These are phyloP conservation scores for Solanum phureja DNA, from an alignment of 257 asterid species.

Conservation along the genomic window DNA sequence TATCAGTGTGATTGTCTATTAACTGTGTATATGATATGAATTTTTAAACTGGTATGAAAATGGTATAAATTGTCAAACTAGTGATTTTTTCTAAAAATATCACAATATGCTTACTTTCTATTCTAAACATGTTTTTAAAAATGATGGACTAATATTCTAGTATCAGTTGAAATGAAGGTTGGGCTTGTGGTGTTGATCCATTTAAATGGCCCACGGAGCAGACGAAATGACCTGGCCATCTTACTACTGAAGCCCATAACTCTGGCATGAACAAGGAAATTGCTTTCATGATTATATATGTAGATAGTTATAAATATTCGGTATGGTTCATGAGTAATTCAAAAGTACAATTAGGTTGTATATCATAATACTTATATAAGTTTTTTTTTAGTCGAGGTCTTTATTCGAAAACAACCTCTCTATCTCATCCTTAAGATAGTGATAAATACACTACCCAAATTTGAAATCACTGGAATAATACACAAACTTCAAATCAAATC, in stretches of 20 bases:
- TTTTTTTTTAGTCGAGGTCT: rapidly evolving
- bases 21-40: too few species aligned
- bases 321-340: background rate
- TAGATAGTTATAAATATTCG: background rate
- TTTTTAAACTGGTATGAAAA: too few species aligned
- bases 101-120: too few species aligned
- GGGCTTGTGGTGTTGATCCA: background rate
- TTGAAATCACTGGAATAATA: too few species aligned
- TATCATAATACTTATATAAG: background rate
- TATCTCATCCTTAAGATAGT: too few species aligned
- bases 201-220: background rate
- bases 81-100: too few species aligned
- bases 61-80: too few species aligned
- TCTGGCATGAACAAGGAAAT: background rate
- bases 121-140: background rate
- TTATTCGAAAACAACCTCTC: too few species aligned
- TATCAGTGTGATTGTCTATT: too few species aligned
- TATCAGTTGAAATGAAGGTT: background rate
- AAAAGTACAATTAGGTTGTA: background rate
- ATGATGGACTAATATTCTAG: background rate
- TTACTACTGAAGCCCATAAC: background rate
- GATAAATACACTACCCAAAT: background rate
- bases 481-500: background rate
- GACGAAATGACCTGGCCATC: background rate
- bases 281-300: too few species aligned